Evolutionary conservation across 2,329 filamentous ascomycete species (phyloP).

Genomic region (Albophoma yamanashiensis): DNA sequence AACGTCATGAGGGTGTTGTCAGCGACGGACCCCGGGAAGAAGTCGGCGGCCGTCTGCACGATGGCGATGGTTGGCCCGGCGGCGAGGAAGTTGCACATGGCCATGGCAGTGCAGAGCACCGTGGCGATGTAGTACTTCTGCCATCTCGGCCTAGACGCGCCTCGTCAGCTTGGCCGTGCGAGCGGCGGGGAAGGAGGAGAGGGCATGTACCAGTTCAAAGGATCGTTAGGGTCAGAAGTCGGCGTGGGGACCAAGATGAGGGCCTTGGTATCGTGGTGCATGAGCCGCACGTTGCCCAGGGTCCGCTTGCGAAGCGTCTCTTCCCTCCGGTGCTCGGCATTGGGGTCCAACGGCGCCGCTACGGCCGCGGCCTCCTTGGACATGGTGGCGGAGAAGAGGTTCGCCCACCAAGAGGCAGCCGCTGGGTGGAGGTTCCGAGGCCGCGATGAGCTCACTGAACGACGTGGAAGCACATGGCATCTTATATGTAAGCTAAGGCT

Average conservation of each 20-base stretch:
- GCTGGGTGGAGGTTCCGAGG: neutral
- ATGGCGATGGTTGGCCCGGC: slow-evolving; percentile 44
- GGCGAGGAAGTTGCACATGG: slow-evolving; percentile 45
- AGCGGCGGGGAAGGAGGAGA: neutral
- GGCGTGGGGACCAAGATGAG: slow-evolving; percentile 34
- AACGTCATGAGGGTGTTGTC: slow-evolving; percentile 13
- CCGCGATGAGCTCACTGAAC: neutral
- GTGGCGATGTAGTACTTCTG: slow-evolving; percentile 39
- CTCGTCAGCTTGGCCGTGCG: neutral
- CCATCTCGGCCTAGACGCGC: slow-evolving; percentile 25
- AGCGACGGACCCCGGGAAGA: slow-evolving; percentile 28
- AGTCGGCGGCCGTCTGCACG: slow-evolving; percentile 31
- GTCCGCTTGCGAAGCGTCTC: slow-evolving; percentile 13
- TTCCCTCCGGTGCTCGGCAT: slow-evolving; percentile 1
- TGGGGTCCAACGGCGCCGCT: slow-evolving; percentile 4
- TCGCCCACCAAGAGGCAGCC: neutral
- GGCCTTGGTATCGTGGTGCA: slow-evolving; percentile 29
- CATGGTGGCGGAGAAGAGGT: neutral
- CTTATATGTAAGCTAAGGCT: neutral
- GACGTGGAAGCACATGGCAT: neutral
- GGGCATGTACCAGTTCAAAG: slow-evolving; percentile 34
- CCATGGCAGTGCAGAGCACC: slow-evolving; percentile 40
- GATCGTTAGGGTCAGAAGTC: slow-evolving; percentile 6
- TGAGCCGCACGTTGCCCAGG: slow-evolving; percentile 30
- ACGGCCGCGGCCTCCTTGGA: neutral